Conservation (phyloP, 2,329 filamentous ascomycete genomes). For the Helicocarpus griseus region DNA sequence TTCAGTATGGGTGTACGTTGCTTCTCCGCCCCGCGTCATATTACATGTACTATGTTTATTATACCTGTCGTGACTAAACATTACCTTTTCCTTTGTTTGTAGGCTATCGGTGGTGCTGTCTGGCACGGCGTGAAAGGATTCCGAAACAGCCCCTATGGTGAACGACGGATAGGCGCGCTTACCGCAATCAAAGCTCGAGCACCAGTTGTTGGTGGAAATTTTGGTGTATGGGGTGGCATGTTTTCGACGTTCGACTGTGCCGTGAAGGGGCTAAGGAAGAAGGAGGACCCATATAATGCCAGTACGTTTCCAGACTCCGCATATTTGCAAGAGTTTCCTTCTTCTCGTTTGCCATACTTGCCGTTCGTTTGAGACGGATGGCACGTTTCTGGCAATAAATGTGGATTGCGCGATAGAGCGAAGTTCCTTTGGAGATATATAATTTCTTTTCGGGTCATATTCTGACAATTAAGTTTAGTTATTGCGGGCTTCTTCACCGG, state of each 20-base stretch:
- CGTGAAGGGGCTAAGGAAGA: conserved; percentile 85
- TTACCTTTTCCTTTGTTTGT: conserved; percentile 18
- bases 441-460: not conserved
- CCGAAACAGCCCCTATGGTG: conserved; percentile 80
- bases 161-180: conserved; percentile 88
- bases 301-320: conserved; percentile 40
- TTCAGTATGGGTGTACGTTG: conserved; percentile 89
- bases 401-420: not conserved
- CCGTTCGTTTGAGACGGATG: too few relatives aligned
- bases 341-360: not conserved
- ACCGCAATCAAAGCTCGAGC: conserved; percentile 97
- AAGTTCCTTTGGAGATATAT: not conserved
- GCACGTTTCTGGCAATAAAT: not conserved
- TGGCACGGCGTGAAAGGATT: conserved; percentile 98
- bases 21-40: conserved; percentile 5
- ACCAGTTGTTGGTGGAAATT: conserved; percentile 93
- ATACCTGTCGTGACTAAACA: conserved; percentile 12
- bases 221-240: conserved; percentile 92
- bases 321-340: not conserved
- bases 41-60: not conserved
- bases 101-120: conserved; percentile 71
- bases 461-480: conserved; percentile 36
- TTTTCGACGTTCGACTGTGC: conserved; percentile 96
- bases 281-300: conserved; percentile 97
- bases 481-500: conserved; percentile 96